These are phyloP conservation scores for Blastobotrys aristatus DNA, from an alignment of 1,139 yeast species.

Conservation along the genomic window DNA sequence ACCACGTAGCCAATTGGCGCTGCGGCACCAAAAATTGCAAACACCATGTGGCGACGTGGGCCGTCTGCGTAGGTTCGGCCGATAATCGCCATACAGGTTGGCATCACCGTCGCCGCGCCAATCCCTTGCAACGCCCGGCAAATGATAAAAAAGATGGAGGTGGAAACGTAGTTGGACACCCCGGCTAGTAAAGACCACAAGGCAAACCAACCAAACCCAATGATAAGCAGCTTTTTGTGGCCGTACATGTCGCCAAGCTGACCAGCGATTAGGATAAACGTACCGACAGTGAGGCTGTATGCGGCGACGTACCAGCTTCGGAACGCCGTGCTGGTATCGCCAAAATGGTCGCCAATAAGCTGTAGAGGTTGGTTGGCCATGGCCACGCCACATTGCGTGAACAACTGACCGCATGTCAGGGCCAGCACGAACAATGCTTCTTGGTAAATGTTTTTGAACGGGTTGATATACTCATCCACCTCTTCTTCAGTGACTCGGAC, in stretches of 20 bases:
- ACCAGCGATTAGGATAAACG: conserved; percentile 57
- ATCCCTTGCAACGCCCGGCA: conserved; percentile 57
- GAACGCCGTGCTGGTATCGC: conserved; percentile 39
- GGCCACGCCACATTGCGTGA: conserved; percentile 48
- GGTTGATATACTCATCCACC: background rate
- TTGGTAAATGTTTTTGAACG: conserved; percentile 6
- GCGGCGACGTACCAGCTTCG: conserved; percentile 58
- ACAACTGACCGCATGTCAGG: conserved; percentile 42
- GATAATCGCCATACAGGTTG: conserved; percentile 52
- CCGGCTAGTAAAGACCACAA: conserved; percentile 52
- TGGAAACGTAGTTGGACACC: conserved; percentile 42
- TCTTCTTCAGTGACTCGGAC: background rate
- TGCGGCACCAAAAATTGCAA: conserved; percentile 51
- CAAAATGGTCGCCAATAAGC: conserved; percentile 39
- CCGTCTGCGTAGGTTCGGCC: conserved; percentile 51
- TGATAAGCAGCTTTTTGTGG: conserved; percentile 44
- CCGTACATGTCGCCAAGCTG: conserved; percentile 63
- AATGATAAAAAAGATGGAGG: conserved; percentile 44
- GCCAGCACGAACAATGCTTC: conserved; percentile 32
- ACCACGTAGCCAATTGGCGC: conserved; percentile 55
- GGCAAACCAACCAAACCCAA: conserved; percentile 47
- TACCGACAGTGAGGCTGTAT: conserved; percentile 55
- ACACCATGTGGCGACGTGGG: conserved; percentile 38
- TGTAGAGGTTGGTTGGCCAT: conserved; percentile 42
- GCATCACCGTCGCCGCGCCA: conserved; percentile 54